phyloP scores from a whole-genome alignment of 176 grass and related monocot genomes.

The Poa pratensis region DNA sequence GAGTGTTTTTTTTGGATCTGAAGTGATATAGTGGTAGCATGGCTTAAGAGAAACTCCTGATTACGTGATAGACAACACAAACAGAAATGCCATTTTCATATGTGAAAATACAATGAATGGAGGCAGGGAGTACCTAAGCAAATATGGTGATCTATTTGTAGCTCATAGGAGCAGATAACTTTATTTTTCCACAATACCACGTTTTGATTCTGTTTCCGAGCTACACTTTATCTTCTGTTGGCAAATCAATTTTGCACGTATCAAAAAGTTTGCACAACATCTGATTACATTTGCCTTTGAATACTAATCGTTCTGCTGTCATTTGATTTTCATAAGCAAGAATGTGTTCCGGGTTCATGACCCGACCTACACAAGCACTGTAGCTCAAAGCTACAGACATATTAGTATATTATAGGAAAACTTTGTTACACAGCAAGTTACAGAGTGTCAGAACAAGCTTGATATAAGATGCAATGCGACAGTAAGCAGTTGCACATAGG shows the following conservation, averaged over 20 bases:
- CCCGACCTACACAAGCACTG: not conserved
- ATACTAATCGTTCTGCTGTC: not conserved
- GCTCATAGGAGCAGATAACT: conserved; percentile 26
- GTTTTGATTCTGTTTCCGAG: not conserved
- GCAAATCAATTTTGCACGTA: conserved; percentile 26
- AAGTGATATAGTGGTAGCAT: not conserved
- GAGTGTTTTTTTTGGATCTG: not conserved
- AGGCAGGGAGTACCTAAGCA: not conserved
- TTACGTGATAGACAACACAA: not conserved
- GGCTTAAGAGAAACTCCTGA: conserved; percentile 3
- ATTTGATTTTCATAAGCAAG: not conserved
- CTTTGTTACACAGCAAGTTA: not conserved
- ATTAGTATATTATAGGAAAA: not conserved
- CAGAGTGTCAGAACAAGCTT: not conserved
- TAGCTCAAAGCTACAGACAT: not conserved
- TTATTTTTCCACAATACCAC: conserved; percentile 26
- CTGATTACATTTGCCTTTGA: not conserved
- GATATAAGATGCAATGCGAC: not conserved
- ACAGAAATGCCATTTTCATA: not conserved
- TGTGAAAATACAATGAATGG: not conserved
- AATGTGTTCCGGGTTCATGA: not conserved
- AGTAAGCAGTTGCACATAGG: not conserved
- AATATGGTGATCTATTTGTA: conserved; percentile 23
- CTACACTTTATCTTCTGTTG: conserved; percentile 27
- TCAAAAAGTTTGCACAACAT: not conserved